Evolutionary conservation across 768 basidiomycete species (phyloP).

Genomic region (Lactarius hengduanensis): DNA sequence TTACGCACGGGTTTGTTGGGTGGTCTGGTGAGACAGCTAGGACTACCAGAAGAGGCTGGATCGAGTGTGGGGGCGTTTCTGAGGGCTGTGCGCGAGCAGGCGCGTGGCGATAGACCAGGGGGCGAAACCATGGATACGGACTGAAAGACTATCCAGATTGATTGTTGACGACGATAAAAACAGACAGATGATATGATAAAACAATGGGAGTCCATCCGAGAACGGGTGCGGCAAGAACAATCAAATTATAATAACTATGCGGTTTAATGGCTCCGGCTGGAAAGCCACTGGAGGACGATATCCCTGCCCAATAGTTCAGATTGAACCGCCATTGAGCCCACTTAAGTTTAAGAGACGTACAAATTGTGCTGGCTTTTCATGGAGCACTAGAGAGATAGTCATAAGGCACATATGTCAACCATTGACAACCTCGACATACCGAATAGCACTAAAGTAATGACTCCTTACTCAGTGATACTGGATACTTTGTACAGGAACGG

Average conservation of each 20-base stretch:
- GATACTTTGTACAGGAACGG: neutral
- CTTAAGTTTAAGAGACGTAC: slow-evolving; percentile 41
- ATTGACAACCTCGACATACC: slow-evolving; percentile 38
- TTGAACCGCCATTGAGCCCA: slow-evolving; percentile 6
- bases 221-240: slow-evolving; percentile 4
- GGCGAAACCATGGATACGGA: slow-evolving; percentile 82
- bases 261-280: slow-evolving; percentile 66
- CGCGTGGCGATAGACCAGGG: slow-evolving; percentile 45
- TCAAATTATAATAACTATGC: neutral
- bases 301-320: slow-evolving; percentile 46
- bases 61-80: slow-evolving; percentile 75
- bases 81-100: slow-evolving; percentile 76
- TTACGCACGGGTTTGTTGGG: slow-evolving; percentile 77
- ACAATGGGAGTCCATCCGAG: slow-evolving; percentile 6
- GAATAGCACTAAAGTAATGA: slow-evolving; percentile 64
- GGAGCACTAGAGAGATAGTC: slow-evolving; percentile 61
- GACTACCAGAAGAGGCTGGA: slow-evolving; percentile 84
- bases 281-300: slow-evolving; percentile 86
- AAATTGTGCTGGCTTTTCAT: slow-evolving; percentile 96
- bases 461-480: slow-evolving; percentile 12
- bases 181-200: slow-evolving; percentile 10
- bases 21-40: slow-evolving; percentile 71
- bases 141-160: slow-evolving; percentile 34
- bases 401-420: neutral
- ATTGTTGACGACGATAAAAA: slow-evolving; percentile 11